Evolutionary conservation across 2,329 filamentous ascomycete species (phyloP).

Genomic region (Alternaria burnsii): DNA sequence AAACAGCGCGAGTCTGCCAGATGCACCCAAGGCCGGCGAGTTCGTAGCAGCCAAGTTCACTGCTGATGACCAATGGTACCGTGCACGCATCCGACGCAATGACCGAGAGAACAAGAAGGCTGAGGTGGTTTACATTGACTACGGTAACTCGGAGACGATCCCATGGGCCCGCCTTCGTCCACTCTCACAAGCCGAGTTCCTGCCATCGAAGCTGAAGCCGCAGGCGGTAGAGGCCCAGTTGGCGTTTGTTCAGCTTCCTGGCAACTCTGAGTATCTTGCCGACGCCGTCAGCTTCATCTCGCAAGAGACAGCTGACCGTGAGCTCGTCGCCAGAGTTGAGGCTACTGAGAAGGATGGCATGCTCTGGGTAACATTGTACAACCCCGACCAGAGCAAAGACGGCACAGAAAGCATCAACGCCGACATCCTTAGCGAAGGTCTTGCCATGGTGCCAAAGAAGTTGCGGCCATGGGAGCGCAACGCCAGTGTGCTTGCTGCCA

Average conservation of each 20-base stretch:
- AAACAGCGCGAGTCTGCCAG: slow-evolving; percentile 76
- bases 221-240: slow-evolving; percentile 89
- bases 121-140: slow-evolving; percentile 94
- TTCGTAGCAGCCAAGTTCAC: slow-evolving; percentile 91
- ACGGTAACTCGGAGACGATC: slow-evolving; percentile 90
- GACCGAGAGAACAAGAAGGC: slow-evolving; percentile 86
- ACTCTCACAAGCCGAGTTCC: slow-evolving; percentile 82
- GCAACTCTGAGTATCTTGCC: slow-evolving; percentile 75
- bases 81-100: slow-evolving; percentile 87
- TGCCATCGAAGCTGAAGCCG: slow-evolving; percentile 75
- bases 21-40: slow-evolving; percentile 88
- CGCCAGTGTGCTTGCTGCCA: slow-evolving; percentile 72
- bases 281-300: slow-evolving; percentile 81
- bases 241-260: slow-evolving; percentile 88
- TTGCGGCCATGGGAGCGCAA: slow-evolving; percentile 89
- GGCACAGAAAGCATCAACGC: slow-evolving; percentile 86
- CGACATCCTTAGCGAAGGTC: slow-evolving; percentile 81
- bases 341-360: slow-evolving; percentile 81
- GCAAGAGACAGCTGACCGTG: slow-evolving; percentile 76
- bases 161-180: slow-evolving; percentile 85
- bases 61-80: slow-evolving; percentile 92
- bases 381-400: slow-evolving; percentile 69
- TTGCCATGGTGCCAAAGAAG: slow-evolving; percentile 92
- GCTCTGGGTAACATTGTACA: slow-evolving; percentile 87
- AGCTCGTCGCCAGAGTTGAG: slow-evolving; percentile 91